A percentile compares a stretch with the other conserved stretches of the same genome.
Evolutionary conservation across 2,329 filamentous ascomycete species (phyloP).

Genomic region (Clonostachys solani): DNA sequence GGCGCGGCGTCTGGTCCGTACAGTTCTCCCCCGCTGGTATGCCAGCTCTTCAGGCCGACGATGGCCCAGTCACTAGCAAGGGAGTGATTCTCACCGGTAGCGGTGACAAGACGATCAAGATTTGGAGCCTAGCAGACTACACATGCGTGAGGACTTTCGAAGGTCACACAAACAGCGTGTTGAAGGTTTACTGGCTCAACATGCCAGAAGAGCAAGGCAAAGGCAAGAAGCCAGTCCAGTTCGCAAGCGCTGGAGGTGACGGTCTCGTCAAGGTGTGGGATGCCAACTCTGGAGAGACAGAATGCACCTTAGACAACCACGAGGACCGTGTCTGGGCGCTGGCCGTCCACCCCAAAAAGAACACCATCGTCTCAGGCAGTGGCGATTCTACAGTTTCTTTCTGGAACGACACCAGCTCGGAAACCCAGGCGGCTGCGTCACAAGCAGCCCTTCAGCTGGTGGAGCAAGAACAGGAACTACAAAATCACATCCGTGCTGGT

Average conservation of each 20-base stretch:
- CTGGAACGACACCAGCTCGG: conserved; percentile 86
- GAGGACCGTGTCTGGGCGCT: conserved; percentile 94
- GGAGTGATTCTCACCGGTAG: conserved; percentile 86
- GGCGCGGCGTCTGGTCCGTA: conserved; percentile 93
- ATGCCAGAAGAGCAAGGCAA: conserved; percentile 43
- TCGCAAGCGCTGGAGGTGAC: conserved; percentile 88
- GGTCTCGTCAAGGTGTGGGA: conserved; percentile 98
- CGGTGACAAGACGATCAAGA: conserved; percentile 91
- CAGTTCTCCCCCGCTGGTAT: conserved; percentile 80
- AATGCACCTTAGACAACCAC: conserved; percentile 93
- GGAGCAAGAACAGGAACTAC: conserved; percentile 89
- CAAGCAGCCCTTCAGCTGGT: conserved; percentile 74
- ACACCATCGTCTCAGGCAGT: conserved; percentile 82
- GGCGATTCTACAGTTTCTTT: conserved; percentile 92
- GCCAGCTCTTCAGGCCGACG: conserved; percentile 68
- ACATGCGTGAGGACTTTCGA: conserved; percentile 91
- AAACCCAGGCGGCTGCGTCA: conserved; percentile 71
- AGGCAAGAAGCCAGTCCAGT: conserved; percentile 58
- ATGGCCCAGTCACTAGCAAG: conserved; percentile 68
- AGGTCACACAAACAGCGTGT: conserved; percentile 90
- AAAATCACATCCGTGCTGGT: conserved; percentile 85
- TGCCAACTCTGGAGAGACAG: conserved; percentile 75
- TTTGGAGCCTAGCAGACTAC: conserved; percentile 93
- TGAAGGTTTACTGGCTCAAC: conserved; percentile 88
- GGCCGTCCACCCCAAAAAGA: conserved; percentile 62